Conservation (phyloP, 2,329 filamentous ascomycete species). For the Dryadomyces quercivorus region DNA sequence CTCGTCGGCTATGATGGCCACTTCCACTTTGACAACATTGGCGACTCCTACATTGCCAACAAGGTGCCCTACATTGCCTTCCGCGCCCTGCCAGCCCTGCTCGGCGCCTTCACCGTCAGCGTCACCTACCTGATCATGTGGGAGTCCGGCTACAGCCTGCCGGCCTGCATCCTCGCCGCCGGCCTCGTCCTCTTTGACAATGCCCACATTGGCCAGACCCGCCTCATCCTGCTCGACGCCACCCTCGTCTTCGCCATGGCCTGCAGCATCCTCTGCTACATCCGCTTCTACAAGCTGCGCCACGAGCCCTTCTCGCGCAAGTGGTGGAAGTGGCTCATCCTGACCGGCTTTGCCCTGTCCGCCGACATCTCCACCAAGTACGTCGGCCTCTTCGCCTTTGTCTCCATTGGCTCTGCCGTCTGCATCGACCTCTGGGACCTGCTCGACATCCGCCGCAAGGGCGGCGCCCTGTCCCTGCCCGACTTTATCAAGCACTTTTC, state of each 20-base stretch:
- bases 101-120: constrained; percentile 88
- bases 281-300: constrained; percentile 94
- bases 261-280: constrained; percentile 82
- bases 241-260: constrained; percentile 94
- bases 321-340: constrained; percentile 99
- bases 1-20: constrained; percentile 92
- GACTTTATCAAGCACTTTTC: constrained; percentile 83
- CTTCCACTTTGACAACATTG: constrained; percentile 98
- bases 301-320: constrained; percentile 84
- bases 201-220: constrained; percentile 91
- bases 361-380: constrained; percentile 99
- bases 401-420: constrained; percentile 91
- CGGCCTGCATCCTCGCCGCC: constrained; percentile 78
- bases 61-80: constrained; percentile 96
- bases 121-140: constrained; percentile 97
- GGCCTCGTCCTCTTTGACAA: constrained; percentile 90
- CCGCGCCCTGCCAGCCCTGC: constrained; percentile 79
- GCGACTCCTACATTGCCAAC: constrained; percentile 94
- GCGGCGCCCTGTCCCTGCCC: constrained; percentile 65
- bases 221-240: constrained; percentile 87
- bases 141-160: constrained; percentile 96
- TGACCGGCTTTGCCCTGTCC: constrained; percentile 88
- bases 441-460: constrained; percentile 73
- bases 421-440: constrained; percentile 92
- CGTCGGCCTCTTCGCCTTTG: constrained; percentile 90